phyloP scores from a whole-genome alignment of 768 basidiomycete species.

The Lactarius quietus region DNA sequence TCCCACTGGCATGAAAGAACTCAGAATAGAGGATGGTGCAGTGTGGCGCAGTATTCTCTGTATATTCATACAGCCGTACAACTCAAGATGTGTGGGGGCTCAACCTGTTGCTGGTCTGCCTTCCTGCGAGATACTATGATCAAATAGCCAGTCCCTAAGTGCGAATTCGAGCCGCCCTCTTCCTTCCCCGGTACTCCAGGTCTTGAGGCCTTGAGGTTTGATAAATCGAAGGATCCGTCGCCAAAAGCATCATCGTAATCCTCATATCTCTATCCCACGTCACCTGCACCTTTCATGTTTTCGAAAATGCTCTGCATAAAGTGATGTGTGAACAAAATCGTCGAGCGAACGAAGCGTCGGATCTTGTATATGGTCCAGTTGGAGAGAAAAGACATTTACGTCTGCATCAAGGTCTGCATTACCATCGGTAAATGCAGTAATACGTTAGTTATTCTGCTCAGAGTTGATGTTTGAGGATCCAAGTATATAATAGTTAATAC shows the following conservation, averaged over 20 bases:
- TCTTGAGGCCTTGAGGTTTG: background rate
- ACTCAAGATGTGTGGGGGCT: too few species aligned
- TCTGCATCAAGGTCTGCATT: background rate
- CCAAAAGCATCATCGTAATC: constrained; percentile 3
- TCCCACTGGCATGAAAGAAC: too few species aligned
- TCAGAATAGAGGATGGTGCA: too few species aligned
- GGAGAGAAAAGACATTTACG: constrained; percentile 3
- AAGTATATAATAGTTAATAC: background rate
- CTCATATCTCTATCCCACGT: background rate
- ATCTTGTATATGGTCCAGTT: constrained; percentile 11
- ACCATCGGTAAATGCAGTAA: constrained; percentile 11
- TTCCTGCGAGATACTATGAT: constrained; percentile 1
- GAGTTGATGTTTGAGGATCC: background rate
- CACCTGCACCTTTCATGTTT: constrained; percentile 3
- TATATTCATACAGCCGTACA: too few species aligned
- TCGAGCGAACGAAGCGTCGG: constrained; percentile 11
- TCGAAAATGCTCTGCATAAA: constrained; percentile 11
- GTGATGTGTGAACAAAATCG: constrained; percentile 9
- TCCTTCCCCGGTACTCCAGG: constrained; percentile 10
- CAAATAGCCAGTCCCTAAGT: constrained; percentile 3
- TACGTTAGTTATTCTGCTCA: constrained; percentile 4
- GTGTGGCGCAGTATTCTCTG: too few species aligned
- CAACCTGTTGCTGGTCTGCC: background rate
- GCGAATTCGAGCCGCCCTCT: constrained; percentile 1
- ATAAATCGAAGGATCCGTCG: background rate